A percentile compares a stretch with the other conserved stretches of the same genome.
These are phyloP conservation scores for Mentha longifolia DNA, from an alignment of 257 asterid species.

Conservation along the genomic window DNA sequence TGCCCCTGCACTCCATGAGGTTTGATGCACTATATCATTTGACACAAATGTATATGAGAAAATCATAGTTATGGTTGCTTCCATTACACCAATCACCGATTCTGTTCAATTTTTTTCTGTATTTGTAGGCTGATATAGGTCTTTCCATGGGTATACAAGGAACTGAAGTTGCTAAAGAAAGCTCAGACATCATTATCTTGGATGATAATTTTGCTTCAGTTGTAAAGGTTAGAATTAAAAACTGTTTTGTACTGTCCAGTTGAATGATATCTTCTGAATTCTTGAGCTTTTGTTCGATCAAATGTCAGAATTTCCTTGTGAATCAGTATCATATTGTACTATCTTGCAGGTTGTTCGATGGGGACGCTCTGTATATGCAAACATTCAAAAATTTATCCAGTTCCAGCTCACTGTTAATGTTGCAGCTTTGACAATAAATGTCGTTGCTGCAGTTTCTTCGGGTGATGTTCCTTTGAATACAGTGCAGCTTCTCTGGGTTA, in stretches of 20 bases:
- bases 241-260: too few species aligned
- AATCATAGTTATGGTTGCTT: conserved; percentile 2
- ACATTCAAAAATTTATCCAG: conserved; percentile 95
- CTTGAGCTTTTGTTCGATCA: neutral
- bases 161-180: conserved; percentile 97
- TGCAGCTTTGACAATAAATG: conserved; percentile 87
- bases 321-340: conserved; percentile 23
- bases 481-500: conserved; percentile 98
- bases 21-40: conserved; percentile 35
- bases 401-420: conserved; percentile 99
- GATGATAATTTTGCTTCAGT: conserved; percentile 95
- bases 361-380: conserved; percentile 98
- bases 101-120: neutral
- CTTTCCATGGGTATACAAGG: conserved; percentile 98
- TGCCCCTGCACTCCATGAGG: conserved; percentile 99
- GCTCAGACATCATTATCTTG: conserved; percentile 94
- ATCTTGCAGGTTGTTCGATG: conserved; percentile 93
- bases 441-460: conserved; percentile 81
- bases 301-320: neutral
- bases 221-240: conserved; percentile 62
- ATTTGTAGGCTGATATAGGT: conserved; percentile 90
- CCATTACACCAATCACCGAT: conserved; percentile 19
- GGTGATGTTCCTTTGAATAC: conserved; percentile 92
- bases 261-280: neutral
- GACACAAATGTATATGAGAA: neutral